A percentile compares a stretch with the other conserved stretches of the same genome.
Evolutionary conservation across 129 eudicot genomes (phyloP).

Genomic region (Flaveria ramosissima): DNA sequence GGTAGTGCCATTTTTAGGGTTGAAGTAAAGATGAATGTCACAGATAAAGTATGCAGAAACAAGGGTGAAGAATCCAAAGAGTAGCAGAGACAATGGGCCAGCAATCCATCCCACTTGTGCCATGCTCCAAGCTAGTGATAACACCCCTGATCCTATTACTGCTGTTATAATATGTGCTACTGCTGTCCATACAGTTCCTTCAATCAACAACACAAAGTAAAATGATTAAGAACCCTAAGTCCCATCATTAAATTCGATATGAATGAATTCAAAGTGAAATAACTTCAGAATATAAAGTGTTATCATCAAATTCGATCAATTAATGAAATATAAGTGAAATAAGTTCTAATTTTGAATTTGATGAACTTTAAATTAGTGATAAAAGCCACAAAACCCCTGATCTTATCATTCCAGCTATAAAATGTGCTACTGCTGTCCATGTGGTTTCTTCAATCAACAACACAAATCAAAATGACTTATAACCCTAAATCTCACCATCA

Average conservation of each 20-base stretch:
- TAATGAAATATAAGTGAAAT: background rate
- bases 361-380: background rate
- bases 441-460: background rate
- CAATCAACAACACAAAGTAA: background rate
- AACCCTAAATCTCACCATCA: background rate
- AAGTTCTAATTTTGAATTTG: background rate
- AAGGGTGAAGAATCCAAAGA: conserved; percentile 53
- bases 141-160: conserved; percentile 87
- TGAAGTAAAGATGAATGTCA: conserved; percentile 56
- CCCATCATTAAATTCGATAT: background rate
- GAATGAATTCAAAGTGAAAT: conserved; percentile 4
- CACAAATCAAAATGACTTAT: background rate
- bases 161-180: conserved; percentile 89
- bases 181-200: conserved; percentile 55
- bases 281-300: background rate
- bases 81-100: conserved; percentile 60
- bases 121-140: conserved; percentile 85
- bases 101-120: conserved; percentile 92
- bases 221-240: background rate
- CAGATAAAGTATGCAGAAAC: conserved; percentile 60
- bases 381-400: conserved; percentile 18
- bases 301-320: background rate
- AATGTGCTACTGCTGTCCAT: conserved; percentile 76
- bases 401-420: conserved; percentile 72
- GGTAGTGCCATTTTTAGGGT: conserved; percentile 50